A percentile compares a stretch with the other conserved stretches of the same genome.
phyloP scores from a whole-genome alignment of 352 stramenopile genomes.

The Phytophthora sp. region DNA sequence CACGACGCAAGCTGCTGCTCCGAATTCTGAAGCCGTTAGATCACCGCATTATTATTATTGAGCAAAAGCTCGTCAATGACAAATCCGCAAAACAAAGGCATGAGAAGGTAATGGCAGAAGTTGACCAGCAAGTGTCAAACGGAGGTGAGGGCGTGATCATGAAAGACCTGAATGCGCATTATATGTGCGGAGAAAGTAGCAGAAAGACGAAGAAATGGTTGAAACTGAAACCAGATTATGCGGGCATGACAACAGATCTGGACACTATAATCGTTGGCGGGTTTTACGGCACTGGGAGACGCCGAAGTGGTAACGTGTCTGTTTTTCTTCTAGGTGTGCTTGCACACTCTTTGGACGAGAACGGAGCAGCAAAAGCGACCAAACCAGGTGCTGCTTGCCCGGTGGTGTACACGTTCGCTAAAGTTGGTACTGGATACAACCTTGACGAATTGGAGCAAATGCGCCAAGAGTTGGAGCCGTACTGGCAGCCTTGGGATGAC shows the following conservation, averaged over 20 bases:
- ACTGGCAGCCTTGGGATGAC: constrained; percentile 79
- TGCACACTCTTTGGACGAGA: constrained; percentile 63
- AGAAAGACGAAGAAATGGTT: constrained; percentile 85
- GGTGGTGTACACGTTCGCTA: constrained; percentile 79
- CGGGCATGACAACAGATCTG: constrained; percentile 83
- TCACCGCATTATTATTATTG: constrained; percentile 79
- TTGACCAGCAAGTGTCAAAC: constrained; percentile 74
- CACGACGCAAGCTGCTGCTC: constrained; percentile 63
- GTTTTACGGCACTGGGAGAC: constrained; percentile 79
- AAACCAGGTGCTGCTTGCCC: constrained; percentile 58
- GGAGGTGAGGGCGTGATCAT: constrained; percentile 85
- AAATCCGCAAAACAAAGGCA: constrained; percentile 79
- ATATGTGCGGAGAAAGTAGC: constrained; percentile 87
- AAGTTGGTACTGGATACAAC: constrained; percentile 87
- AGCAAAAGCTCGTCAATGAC: constrained; percentile 81
- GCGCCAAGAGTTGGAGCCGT: constrained; percentile 74
- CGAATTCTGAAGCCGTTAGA: constrained; percentile 73
- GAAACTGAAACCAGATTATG: constrained; percentile 90
- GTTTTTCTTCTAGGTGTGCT: constrained; percentile 83
- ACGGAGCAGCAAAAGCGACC: constrained; percentile 49
- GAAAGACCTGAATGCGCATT: constrained; percentile 88
- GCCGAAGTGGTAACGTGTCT: constrained; percentile 80
- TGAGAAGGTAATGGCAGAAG: constrained; percentile 81
- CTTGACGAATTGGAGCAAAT: constrained; percentile 77
- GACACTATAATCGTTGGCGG: constrained; percentile 83